Conservation (phyloP, 2,329 filamentous ascomycete genomes). For the Fusarium setosum region DNA sequence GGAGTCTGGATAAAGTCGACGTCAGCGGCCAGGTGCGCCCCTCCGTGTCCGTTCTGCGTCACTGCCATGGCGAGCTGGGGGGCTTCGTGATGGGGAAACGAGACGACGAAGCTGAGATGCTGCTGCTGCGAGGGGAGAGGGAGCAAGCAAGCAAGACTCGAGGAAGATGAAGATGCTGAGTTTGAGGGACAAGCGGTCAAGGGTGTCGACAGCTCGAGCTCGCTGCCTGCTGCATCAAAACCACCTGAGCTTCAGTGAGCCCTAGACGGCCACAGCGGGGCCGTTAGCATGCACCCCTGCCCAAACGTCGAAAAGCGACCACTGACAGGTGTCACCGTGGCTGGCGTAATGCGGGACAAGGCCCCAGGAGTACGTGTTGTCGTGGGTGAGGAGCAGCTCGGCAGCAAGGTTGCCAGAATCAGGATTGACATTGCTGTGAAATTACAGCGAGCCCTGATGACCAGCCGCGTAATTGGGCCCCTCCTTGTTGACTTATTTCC, state of each 20-base stretch:
- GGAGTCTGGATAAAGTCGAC: constrained; percentile 40
- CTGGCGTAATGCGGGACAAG: constrained; percentile 7
- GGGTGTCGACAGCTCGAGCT: neutral
- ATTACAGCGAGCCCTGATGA: neutral
- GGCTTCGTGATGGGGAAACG: neutral
- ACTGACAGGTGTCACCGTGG: constrained; percentile 3
- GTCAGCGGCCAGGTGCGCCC: constrained; percentile 35
- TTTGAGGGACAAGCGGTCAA: constrained; percentile 32
- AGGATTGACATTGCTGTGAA: neutral
- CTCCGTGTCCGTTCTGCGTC: constrained; percentile 31
- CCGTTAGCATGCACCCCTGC: constrained; percentile 19
- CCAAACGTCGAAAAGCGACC: constrained; percentile 1
- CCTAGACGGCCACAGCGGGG: neutral
- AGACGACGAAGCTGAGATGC: neutral
- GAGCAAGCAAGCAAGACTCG: neutral
- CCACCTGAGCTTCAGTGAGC: constrained; percentile 34
- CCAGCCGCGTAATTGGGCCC: constrained; percentile 14
- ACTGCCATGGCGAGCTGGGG: constrained; percentile 19
- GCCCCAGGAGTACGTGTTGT: too few species aligned
- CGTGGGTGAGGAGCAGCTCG: neutral
- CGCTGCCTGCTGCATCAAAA: constrained; percentile 13
- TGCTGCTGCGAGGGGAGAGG: neutral
- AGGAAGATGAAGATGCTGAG: constrained; percentile 7
- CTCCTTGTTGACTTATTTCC: constrained; percentile 23
- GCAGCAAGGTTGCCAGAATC: neutral